Conservation (phyloP, 805 yeast genomes). For the Ogataea kodamae region DNA sequence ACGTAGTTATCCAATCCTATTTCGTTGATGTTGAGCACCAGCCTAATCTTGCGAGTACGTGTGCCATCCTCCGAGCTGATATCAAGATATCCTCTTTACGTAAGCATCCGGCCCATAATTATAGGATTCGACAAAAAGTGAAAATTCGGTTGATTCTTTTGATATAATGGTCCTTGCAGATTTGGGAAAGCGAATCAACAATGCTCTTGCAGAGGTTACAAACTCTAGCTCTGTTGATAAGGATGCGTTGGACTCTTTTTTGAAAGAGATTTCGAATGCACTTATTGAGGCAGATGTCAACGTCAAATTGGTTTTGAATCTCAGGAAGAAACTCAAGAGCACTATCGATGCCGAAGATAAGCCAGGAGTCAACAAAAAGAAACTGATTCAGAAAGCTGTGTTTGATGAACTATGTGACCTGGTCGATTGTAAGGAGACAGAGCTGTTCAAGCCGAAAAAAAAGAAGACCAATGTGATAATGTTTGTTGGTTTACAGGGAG, state of each 20-base stretch:
- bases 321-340: slow-evolving; percentile 67
- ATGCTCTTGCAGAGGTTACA: slow-evolving; percentile 65
- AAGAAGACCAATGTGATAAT: slow-evolving; percentile 76
- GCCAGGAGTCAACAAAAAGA: slow-evolving; percentile 64
- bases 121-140: slow-evolving; percentile 1
- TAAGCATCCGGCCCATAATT: too few species aligned
- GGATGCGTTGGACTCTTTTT: slow-evolving; percentile 60
- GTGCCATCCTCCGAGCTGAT: too few species aligned
- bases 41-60: too few species aligned
- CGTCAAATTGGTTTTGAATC: slow-evolving; percentile 70
- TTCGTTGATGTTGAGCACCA: too few species aligned
- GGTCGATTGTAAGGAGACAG: slow-evolving; percentile 60
- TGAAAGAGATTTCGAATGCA: slow-evolving; percentile 88
- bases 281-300: slow-evolving; percentile 93
- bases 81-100: too few species aligned
- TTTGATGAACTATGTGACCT: slow-evolving; percentile 87
- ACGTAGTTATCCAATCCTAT: too few species aligned
- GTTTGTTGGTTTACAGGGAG: slow-evolving; percentile 99
- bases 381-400: slow-evolving; percentile 82
- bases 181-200: slow-evolving; percentile 70
- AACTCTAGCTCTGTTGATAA: slow-evolving; percentile 54
- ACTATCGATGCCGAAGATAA: slow-evolving; percentile 54
- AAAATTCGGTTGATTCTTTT: slow-evolving; percentile 8
- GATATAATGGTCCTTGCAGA: slow-evolving; percentile 72
- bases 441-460: slow-evolving; percentile 76